Base-by-base conservation (phyloP, 225 moss, liverwort and hornwort species). In the Neckera pumila region DNA sequence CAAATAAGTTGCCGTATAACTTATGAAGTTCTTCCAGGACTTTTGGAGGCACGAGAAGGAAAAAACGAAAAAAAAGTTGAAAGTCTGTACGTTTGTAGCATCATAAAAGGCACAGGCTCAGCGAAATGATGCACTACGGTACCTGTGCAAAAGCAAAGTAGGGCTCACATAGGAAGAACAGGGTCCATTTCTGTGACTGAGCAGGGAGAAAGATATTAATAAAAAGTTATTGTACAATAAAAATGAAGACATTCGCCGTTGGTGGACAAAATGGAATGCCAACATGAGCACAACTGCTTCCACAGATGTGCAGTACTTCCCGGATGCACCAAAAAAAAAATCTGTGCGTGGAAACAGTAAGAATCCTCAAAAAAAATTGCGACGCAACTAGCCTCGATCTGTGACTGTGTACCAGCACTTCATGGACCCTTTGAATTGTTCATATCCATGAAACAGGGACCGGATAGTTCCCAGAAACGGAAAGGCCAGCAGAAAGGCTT, bases 401-500 rank as follows among this genome's bases (percentile, higher is more conserved):
- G 81, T 69, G 69, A 54, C n/a, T 27, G 83, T 30, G 74, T 73
- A 66, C 13, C 76, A 79, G 38, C 57, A 38, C 38, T 79, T 27
- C 7, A 9, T 36, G 78, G 14, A 17, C 36, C 38, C 38, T 53
- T 28, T 17, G 27, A 17, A 38, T 57, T 79, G 26, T 79, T 90
- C 83, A 92, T 53, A 78, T 88, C 93, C 92, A 94, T 59, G 92
- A 90, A n/a, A 88, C 25, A 53, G 90, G 89, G 72, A 94, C 89
- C 11, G 87, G 89, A 17, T 81, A 91, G 88, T 85, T 89, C 27
- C 92, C 91, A 3, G 90, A 80, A 15, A 89, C 89, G 4, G 95
- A 95, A 65, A 98, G 98, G 30, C 97, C 98, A 17, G 98, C 95
- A 66, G 95, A 27, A 26, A 98, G 94, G 86, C 97, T 94, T 17